Percentiles rank a stretch among this genome's conserved stretches.
phyloP scores from a whole-genome alignment of 164 flowering plant species.

The Stephania cephalantha region DNA sequence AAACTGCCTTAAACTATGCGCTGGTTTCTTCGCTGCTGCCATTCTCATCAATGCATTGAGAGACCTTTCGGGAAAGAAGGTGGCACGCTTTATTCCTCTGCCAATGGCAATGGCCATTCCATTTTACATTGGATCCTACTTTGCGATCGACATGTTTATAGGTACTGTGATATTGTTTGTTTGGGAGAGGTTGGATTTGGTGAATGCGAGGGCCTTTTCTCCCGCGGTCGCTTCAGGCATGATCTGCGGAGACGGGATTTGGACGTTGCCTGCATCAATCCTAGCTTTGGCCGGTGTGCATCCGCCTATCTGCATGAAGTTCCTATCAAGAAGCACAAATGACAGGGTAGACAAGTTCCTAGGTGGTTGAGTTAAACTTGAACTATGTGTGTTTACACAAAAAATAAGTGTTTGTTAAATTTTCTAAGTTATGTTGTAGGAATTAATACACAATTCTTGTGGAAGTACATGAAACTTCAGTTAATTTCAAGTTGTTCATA shows the following conservation, averaged over 20 bases:
- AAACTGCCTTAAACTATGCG: constrained; percentile 34
- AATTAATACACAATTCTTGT: too few species aligned
- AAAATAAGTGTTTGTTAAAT: too few species aligned
- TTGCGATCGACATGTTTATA: constrained; percentile 47
- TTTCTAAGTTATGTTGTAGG: too few species aligned
- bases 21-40: constrained; percentile 25
- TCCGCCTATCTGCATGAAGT: constrained; percentile 63
- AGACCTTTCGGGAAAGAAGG: constrained; percentile 13
- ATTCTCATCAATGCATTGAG: constrained; percentile 20
- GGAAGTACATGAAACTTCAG: too few species aligned
- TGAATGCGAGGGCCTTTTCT: constrained; percentile 25
- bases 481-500: too few species aligned
- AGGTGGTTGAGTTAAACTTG: background rate
- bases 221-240: constrained; percentile 48
- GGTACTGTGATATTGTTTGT: constrained; percentile 44
- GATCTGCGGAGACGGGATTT: constrained; percentile 50
- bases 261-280: constrained; percentile 42
- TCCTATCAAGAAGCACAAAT: constrained; percentile 21
- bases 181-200: constrained; percentile 32
- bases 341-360: constrained; percentile 31
- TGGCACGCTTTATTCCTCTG: constrained; percentile 26
- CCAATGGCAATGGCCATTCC: constrained; percentile 58
- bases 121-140: constrained; percentile 41
- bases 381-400: too few species aligned
- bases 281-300: constrained; percentile 32